phyloP scores from a whole-genome alignment of 2,329 filamentous ascomycete species.

The Colletotrichum limetticola region DNA sequence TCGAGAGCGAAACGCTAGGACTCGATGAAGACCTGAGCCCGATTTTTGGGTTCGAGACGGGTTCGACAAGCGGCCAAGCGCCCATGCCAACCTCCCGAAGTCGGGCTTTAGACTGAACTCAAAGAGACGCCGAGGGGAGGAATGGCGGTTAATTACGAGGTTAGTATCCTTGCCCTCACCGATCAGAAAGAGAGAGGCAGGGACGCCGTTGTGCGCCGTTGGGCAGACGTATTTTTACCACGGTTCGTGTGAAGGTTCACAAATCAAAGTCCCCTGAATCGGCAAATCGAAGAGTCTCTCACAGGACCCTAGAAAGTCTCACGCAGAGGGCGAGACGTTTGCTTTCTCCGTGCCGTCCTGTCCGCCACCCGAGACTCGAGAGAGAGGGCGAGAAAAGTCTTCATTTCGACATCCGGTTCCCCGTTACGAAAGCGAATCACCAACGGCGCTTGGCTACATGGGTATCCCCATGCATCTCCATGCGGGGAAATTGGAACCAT shows the following conservation, averaged over 20 bases:
- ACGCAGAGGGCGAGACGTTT: not conserved
- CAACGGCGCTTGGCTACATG: conserved; percentile 15
- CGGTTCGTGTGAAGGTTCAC: not conserved
- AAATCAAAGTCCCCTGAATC: not conserved
- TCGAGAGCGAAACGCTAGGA: not conserved
- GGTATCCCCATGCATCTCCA: conserved; percentile 2
- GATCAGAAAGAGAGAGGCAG: not conserved
- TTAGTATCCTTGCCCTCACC: no score
- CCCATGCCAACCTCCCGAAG: conserved; percentile 1
- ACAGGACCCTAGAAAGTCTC: not conserved
- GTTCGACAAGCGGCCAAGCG: conserved; percentile 1
- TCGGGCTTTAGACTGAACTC: conserved; percentile 3
- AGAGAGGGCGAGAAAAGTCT: not conserved
- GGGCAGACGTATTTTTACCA: not conserved
- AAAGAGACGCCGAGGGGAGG: not conserved
- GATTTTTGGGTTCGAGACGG: conserved; percentile 1
- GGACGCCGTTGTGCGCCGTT: conserved; percentile 13
- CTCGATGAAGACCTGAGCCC: not conserved
- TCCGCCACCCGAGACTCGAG: not conserved
- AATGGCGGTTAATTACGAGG: not conserved
- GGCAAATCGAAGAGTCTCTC: not conserved
- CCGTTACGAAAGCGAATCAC: conserved; percentile 4
- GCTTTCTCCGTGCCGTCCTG: not conserved
- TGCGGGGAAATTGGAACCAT: conserved; percentile 25
- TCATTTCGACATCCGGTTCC: not conserved